Conservation (phyloP, 2,329 filamentous ascomycete species). For the Fusarium brevicatenulatum region DNA sequence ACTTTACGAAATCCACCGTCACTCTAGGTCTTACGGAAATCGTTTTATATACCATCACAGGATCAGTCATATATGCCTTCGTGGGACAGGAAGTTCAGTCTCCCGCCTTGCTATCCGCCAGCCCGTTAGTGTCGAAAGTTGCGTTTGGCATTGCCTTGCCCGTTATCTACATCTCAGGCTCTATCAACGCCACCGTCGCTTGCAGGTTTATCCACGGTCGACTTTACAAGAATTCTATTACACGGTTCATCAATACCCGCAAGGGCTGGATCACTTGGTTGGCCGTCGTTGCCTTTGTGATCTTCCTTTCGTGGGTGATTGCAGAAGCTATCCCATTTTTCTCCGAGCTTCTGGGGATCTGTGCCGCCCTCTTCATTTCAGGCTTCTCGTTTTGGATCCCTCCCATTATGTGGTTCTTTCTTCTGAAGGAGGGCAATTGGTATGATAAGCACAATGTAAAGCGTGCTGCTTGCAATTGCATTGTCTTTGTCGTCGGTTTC, state of each 20-base stretch:
- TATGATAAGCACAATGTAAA: conserved; percentile 43
- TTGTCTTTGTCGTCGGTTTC: conserved; percentile 45
- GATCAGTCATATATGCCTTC: conserved; percentile 74
- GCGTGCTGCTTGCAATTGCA: conserved; percentile 35
- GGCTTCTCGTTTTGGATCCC: conserved; percentile 54
- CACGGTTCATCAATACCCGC: conserved; percentile 58
- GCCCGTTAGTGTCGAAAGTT: conserved; percentile 67
- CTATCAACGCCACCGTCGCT: conserved; percentile 68
- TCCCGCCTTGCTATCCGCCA: conserved; percentile 74
- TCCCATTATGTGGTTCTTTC: conserved; percentile 55
- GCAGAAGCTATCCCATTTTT: conserved; percentile 79
- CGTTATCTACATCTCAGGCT: conserved; percentile 78
- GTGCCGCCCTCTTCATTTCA: conserved; percentile 61
- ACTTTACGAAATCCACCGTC: conserved; percentile 65
- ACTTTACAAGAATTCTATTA: conserved; percentile 53
- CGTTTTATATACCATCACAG: conserved; percentile 72
- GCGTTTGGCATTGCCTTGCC: conserved; percentile 76
- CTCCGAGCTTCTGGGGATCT: conserved; percentile 68
- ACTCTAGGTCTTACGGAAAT: conserved; percentile 70
- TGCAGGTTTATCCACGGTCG: conserved; percentile 59
- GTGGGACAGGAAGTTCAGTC: conserved; percentile 71
- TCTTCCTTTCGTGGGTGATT: conserved; percentile 74
- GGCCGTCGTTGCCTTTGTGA: conserved; percentile 64
- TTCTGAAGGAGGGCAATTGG: conserved; percentile 46
- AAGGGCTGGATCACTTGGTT: conserved; percentile 66